Conservation (phyloP, 306 rosid genomes). For the Hippophae gyantsensis region DNA sequence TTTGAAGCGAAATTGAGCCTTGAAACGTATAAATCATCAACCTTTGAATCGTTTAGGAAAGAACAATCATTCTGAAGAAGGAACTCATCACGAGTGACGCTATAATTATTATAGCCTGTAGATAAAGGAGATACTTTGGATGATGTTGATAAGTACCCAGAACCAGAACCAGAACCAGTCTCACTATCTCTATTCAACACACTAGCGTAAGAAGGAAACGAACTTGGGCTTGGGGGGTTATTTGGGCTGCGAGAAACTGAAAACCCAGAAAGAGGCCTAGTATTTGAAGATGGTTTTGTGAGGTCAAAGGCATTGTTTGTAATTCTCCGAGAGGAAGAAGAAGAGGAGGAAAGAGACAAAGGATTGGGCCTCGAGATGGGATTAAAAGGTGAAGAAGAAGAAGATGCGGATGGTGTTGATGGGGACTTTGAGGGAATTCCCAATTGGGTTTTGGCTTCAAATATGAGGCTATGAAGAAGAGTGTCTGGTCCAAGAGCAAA, state of each 20-base stretch:
- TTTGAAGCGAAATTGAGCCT: background rate
- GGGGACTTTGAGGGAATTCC: constrained; percentile 23
- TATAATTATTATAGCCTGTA: background rate
- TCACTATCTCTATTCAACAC: constrained; percentile 41
- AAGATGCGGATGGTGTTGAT: constrained; percentile 29
- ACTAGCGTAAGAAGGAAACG: constrained; percentile 42
- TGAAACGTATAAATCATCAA: constrained; percentile 26
- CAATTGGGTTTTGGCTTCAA: constrained; percentile 54
- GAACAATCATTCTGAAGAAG: constrained; percentile 41
- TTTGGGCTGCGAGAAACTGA: constrained; percentile 11
- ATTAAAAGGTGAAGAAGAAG: constrained; percentile 36
- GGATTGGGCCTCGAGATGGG: constrained; percentile 74
- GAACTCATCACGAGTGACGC: constrained; percentile 33
- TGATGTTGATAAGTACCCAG: background rate
- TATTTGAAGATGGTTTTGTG: constrained; percentile 37
- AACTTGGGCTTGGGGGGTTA: constrained; percentile 45
- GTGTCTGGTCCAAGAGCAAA: constrained; percentile 64
- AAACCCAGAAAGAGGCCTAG: constrained; percentile 22
- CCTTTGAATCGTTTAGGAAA: constrained; percentile 40
- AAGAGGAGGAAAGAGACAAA: constrained; percentile 36
- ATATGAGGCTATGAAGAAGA: constrained; percentile 40
- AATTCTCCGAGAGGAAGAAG: constrained; percentile 31
- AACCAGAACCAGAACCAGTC: constrained; percentile 23
- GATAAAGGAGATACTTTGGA: background rate
- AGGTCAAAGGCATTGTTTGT: constrained; percentile 47